Percentiles rank a stretch among this genome's conserved stretches.
These are phyloP conservation scores for Auriscalpium orientale DNA, from an alignment of 768 basidiomycete species.

Conservation along the genomic window DNA sequence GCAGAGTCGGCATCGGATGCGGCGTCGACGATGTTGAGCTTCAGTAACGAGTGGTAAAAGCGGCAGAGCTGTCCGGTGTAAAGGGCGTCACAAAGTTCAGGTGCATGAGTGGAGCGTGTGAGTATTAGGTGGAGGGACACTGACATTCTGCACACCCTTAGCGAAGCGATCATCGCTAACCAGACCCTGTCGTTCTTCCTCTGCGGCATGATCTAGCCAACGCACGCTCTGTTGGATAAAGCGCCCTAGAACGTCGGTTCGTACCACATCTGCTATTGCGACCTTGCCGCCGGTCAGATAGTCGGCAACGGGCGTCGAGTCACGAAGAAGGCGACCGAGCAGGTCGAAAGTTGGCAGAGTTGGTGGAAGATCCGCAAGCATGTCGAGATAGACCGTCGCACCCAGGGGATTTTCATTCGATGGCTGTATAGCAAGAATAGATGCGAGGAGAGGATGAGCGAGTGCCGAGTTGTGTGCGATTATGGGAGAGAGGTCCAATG, in stretches of 20 bases:
- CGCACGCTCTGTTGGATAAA: constrained; percentile 66
- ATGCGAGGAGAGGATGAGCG: constrained; percentile 58
- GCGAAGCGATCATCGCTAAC: constrained; percentile 68
- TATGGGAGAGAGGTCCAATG: constrained; percentile 59
- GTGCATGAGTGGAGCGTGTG: background rate
- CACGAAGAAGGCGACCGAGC: constrained; percentile 58
- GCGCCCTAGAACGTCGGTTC: constrained; percentile 56
- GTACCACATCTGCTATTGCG: constrained; percentile 58
- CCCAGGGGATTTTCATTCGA: constrained; percentile 23
- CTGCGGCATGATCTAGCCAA: constrained; percentile 65
- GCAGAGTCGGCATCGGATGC: constrained; percentile 59
- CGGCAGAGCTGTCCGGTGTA: constrained; percentile 51
- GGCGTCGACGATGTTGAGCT: constrained; percentile 55
- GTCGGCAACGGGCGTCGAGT: constrained; percentile 42
- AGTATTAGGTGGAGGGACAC: constrained; percentile 14
- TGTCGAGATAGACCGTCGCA: constrained; percentile 50
- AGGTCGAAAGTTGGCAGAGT: constrained; percentile 69
- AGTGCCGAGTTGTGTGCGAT: constrained; percentile 62
- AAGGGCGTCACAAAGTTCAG: background rate
- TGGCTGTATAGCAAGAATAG: constrained; percentile 40
- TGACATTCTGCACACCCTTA: constrained; percentile 64
- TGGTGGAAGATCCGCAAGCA: constrained; percentile 59
- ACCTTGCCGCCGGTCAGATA: constrained; percentile 37
- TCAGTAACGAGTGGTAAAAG: constrained; percentile 67
- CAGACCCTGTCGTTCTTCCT: constrained; percentile 58